phyloP scores from a whole-genome alignment of 495 filamentous ascomycete genomes.

The Astrothelium subdiscretum region DNA sequence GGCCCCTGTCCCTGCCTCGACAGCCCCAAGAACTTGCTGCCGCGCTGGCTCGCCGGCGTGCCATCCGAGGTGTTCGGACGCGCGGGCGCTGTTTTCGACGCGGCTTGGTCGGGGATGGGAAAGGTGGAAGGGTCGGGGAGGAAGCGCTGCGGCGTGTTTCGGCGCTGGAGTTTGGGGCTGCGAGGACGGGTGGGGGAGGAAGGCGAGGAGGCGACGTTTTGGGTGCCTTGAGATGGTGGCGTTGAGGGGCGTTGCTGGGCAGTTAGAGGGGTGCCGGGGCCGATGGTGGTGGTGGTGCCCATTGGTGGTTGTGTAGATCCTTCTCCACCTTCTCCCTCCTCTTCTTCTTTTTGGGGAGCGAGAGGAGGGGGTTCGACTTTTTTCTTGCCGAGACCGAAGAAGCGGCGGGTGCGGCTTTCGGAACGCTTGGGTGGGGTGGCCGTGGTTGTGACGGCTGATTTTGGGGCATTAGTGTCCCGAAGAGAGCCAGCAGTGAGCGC shows the following conservation, averaged over 20 bases:
- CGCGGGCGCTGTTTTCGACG: slow-evolving; percentile 11
- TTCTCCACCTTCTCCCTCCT: neutral
- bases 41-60: neutral
- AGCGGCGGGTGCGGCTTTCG: slow-evolving; percentile 18
- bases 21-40: too few relatives aligned
- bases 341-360: neutral
- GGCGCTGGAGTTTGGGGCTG: slow-evolving; percentile 18
- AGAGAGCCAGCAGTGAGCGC: slow-evolving; percentile 10
- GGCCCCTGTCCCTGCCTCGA: too few relatives aligned
- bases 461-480: slow-evolving; percentile 5
- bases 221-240: slow-evolving; percentile 3
- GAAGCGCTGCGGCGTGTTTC: slow-evolving; percentile 10
- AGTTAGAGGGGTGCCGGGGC: neutral
- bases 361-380: slow-evolving; percentile 7
- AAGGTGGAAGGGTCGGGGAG: slow-evolving; percentile 6
- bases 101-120: slow-evolving; percentile 6
- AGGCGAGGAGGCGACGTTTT: slow-evolving; percentile 1
- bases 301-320: neutral
- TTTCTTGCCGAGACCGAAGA: slow-evolving; percentile 27
- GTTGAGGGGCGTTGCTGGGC: neutral
- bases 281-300: neutral
- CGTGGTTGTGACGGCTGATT: slow-evolving; percentile 8
- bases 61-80: slow-evolving; percentile 21
- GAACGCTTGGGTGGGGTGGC: slow-evolving; percentile 6
- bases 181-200: neutral